Evolutionary conservation across 257 asterid genomes (phyloP), one percentile per base, ranked within the genome.

Genomic region (Ballota nigra): DNA sequence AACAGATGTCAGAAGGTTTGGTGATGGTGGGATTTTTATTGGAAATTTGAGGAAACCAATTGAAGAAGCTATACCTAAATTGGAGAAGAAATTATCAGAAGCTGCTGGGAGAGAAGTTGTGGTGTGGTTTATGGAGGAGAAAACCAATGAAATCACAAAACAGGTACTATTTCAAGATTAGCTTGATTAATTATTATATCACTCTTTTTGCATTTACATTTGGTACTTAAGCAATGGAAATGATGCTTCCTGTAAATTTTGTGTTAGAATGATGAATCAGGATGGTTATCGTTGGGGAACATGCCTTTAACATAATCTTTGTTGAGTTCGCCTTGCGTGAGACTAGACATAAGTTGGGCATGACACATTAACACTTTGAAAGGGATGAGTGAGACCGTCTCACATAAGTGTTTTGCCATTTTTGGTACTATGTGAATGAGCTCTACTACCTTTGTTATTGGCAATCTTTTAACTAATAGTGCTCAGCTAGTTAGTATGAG

Each of bases 71-170:
- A 90, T 92, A 51, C 98, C 98, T 71, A 90, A 80, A 34, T 72
- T 92, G 83, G 98, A 92, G 92, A 80, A 84, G 79, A 92, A 90
- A 83, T 55, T 92, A 45, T 87, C 97, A 2, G 96, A 88, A 68
- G 96, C 97, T 61, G 97, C 97, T 24, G 98, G 89, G 73, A 87
- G 93, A 69, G 98, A 92, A 13, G 98, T 92, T 63, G 87, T 90
- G 43, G 78, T 92, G 57, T 92, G 98, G 97, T 83, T 92, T 65
- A 92, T 90, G 95, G 96, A 92, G 88, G 98, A 92, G 85, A 82
- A 83, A 51, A 69, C 85, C 41, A 47, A 87, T 76, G 97, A 90
- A 7, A 87, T 92, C 20, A 85, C 86, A 16, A 92, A 90, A 56
- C 98, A 92, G 96, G 98, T 92, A n/a, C n/a, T n/a, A 83, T 38